Evolutionary conservation across 495 filamentous ascomycete genomes (phyloP), one percentile per base, ranked within the genome.

Genomic region (Podospora pseudoanserina): DNA sequence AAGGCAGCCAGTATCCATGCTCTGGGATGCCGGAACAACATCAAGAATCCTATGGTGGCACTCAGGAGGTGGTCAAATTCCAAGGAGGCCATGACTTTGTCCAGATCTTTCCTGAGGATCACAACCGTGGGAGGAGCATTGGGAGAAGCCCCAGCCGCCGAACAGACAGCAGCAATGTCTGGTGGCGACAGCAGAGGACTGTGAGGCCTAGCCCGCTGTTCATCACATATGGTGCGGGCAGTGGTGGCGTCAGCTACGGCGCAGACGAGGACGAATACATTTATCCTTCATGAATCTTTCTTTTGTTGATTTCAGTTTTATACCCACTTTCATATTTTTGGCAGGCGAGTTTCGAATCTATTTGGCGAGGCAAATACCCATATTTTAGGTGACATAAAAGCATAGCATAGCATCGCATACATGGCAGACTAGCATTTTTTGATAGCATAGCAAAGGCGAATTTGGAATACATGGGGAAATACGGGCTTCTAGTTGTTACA

Each of bases 21-120:
- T 75, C 73, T 1, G 76, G 74, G 6, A 59, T 75, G 13, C 64
- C 67, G 18, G 71, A 68, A 20, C 67, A 76, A 60, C 63, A 70
- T 32, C 39, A 49, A 49, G 39, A 49, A 6, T 13, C 7, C 2
- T 49, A 16, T 49, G 39, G 5, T 11, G 39, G 39, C 13, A 49
- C 39, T 9, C 39, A 49, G 13, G 39, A 49, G 39, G 39, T 49
- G 39, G 39, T 49, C 9, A 49, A 18, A 49, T 49, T 49, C 9
- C 13, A 49, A 16, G 39, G 39, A 13, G 15, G 39, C 2, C 39
- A 13, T 2, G 39, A 49, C 9, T 49, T 49, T 49, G 39, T 49
- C 2, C 39, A 49, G 39, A 49, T 49, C 5, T 49, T 49, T 11
- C 39, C 39, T 9, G 39, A 49, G 39, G 39, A 49, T 11, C 39